Base-by-base conservation (phyloP, 1,284 basidiomycete species). In the Cryptococcus deneoformans region DNA sequence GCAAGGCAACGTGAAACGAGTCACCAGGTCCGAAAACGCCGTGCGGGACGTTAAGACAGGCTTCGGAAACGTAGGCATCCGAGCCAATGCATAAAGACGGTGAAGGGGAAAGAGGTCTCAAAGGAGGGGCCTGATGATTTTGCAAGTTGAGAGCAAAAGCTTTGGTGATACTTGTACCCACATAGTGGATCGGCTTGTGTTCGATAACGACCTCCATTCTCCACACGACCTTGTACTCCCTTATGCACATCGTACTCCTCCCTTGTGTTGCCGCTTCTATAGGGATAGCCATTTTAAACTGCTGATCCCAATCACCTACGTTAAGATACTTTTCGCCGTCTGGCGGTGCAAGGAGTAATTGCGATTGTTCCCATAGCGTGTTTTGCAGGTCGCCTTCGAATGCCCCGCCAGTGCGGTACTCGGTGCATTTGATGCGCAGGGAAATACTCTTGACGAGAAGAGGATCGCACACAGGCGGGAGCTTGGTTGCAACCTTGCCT, bases 201-300 rank as follows among this genome's bases (percentile, higher is more conserved):
- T 74, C 66, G 50, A 76, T 56, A 12, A 63, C 54, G 10, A 66
- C 56, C 43, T 73, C 70, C n/a, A 75, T 52, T 10, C 63, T 61
- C 73, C 73, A 75, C 10, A 62, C 64, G 3, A 66, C 60, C 44
- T 69, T 68, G 66, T 71, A 71, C 48, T 75, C 72, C 34, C 67
- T 68, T 10, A 67, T 56, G 29, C 52, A 47, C 56, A 70, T 68
- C 8, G 67, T 50, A 36, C 65, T 67, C 20, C 53, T 46, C 5
- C 67, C 64, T 14, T 47, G n/a, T 12, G 57, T 50, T 6, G 58
- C 62, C 0, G 64, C 69, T 5, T 68, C 66, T 11, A 60, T 47
- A 0, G 73, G 73, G n/a, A 75, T 63, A 12, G 59, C 49, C 6
- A 70, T 39, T 14, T 58, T 56, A 58, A 73, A 75, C 1, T 61